Evolutionary conservation across 2,329 filamentous ascomycete genomes (phyloP).

Genomic region (Cladosporium cucumerinum): DNA sequence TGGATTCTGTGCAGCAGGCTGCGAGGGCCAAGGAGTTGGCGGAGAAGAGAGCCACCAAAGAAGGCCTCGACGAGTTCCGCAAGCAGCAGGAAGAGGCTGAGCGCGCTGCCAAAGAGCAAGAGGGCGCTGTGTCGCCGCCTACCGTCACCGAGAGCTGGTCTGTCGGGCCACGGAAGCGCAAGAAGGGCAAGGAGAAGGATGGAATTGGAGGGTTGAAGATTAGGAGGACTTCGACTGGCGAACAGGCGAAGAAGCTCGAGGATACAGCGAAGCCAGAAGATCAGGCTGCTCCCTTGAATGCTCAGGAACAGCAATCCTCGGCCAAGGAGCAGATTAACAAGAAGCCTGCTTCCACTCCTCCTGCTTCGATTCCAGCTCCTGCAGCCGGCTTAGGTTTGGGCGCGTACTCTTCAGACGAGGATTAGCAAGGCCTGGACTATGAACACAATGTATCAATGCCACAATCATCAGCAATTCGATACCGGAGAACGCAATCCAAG

Average conservation of each 20-base stretch:
- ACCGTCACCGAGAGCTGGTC: slow-evolving; percentile 46
- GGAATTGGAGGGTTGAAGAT: slow-evolving; percentile 45
- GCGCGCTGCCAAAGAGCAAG: slow-evolving; percentile 51
- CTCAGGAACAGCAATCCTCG: neutral
- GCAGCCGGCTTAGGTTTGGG: slow-evolving; percentile 35
- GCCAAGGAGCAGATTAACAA: neutral
- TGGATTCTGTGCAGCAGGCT: slow-evolving; percentile 59
- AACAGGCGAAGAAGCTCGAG: slow-evolving; percentile 16
- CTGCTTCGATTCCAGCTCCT: slow-evolving; percentile 18
- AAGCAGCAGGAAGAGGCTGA: slow-evolving; percentile 59
- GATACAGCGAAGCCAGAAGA: neutral
- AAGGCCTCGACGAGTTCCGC: slow-evolving; percentile 58
- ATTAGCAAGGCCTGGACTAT: slow-evolving; percentile 19
- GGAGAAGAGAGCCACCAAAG: slow-evolving; percentile 56
- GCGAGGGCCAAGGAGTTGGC: slow-evolving; percentile 55
- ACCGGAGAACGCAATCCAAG: neutral
- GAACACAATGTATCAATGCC: neutral
- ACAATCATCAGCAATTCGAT: neutral
- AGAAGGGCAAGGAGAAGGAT: slow-evolving; percentile 34
- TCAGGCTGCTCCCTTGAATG: neutral
- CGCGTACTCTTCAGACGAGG: slow-evolving; percentile 45
- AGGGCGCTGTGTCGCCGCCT: slow-evolving; percentile 42
- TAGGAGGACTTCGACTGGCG: slow-evolving; percentile 35
- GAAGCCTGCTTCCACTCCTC: slow-evolving; percentile 19
- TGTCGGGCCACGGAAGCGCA: slow-evolving; percentile 35